Evolutionary conservation across 2,329 filamentous ascomycete species (phyloP).

Genomic region (Calycina herbarum): DNA sequence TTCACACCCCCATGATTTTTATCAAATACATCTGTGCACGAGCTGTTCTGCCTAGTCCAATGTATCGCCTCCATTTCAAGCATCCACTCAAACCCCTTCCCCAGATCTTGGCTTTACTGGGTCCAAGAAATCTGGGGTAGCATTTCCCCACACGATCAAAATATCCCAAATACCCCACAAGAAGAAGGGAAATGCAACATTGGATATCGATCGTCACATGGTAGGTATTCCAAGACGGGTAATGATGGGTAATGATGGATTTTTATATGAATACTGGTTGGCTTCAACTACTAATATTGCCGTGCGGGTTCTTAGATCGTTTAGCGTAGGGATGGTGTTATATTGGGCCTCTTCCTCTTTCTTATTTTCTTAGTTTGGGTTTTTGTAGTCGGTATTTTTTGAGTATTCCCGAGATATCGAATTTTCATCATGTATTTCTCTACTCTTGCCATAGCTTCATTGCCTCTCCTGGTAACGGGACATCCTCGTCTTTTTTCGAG

Average conservation of each 20-base stretch:
- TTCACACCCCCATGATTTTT: too few relatives aligned
- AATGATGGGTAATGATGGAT: background rate
- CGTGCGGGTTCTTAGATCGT: too few relatives aligned
- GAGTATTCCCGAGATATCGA: background rate
- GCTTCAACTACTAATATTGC: too few relatives aligned
- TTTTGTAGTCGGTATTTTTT: background rate
- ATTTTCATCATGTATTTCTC: constrained; percentile 9
- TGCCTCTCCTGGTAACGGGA: constrained; percentile 10
- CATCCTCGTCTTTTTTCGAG: constrained; percentile 2
- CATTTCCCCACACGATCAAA: background rate
- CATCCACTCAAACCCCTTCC: background rate
- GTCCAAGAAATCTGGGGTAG: background rate
- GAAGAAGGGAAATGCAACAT: background rate
- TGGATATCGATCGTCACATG: background rate
- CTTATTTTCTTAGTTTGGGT: background rate
- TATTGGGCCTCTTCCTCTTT: background rate
- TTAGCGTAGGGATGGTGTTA: too few relatives aligned
- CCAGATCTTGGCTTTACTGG: background rate
- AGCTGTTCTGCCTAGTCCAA: background rate
- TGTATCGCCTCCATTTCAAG: too few relatives aligned
- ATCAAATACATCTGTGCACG: too few relatives aligned
- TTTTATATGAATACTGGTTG: too few relatives aligned
- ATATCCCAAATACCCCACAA: background rate
- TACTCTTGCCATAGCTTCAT: background rate
- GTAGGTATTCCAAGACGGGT: background rate